phyloP scores from a whole-genome alignment of 2,329 filamentous ascomycete species.

The Macrophomina pseudophaseolina region DNA sequence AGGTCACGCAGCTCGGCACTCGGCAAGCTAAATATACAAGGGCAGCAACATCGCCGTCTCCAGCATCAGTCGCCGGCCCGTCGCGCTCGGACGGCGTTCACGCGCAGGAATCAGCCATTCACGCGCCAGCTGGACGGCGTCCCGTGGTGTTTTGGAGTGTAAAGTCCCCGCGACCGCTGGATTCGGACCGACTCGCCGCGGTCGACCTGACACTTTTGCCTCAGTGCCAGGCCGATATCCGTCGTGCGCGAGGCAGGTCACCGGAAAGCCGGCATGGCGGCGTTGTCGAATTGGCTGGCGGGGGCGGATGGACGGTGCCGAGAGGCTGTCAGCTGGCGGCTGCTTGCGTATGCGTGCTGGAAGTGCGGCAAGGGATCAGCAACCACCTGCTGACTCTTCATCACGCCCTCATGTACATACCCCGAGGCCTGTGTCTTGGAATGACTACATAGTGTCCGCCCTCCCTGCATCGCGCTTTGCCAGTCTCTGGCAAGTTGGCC shows the following conservation, averaged over 20 bases:
- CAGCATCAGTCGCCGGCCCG: background rate
- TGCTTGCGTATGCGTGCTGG: slow-evolving; percentile 6
- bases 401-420: slow-evolving; percentile 4
- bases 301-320: background rate
- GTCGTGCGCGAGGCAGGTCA: background rate
- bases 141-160: background rate
- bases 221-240: slow-evolving; percentile 5
- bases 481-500: no score
- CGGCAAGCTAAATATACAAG: background rate
- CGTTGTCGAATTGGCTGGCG: background rate
- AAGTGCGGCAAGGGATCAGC: background rate
- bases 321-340: background rate
- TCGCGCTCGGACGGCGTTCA: background rate
- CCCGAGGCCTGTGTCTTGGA: background rate
- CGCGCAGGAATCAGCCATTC: background rate
- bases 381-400: background rate
- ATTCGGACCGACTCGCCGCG: background rate
- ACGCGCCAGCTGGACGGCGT: background rate
- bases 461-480: background rate
- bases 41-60: background rate
- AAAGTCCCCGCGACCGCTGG: background rate
- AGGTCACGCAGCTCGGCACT: background rate
- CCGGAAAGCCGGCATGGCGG: slow-evolving; percentile 9
- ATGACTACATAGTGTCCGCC: background rate
- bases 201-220: background rate